These are phyloP conservation scores for Pneumocystis murina DNA, from an alignment of 1,139 yeast genomes.

Conservation along the genomic window DNA sequence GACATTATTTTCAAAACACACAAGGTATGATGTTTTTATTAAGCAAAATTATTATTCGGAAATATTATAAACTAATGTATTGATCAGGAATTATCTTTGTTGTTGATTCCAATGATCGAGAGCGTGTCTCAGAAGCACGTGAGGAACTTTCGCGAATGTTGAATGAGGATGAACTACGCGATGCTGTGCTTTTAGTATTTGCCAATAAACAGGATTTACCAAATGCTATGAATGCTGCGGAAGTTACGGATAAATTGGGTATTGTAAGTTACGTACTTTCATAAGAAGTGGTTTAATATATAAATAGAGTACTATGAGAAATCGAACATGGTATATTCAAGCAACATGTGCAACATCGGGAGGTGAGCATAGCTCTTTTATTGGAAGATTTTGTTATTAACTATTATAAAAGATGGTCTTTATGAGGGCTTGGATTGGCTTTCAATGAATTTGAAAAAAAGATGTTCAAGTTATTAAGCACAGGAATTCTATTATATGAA, in stretches of 20 bases:
- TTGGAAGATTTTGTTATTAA: too few species aligned
- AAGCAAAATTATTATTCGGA: too few species aligned
- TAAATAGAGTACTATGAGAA: slow-evolving; percentile 74
- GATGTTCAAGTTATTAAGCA: background rate
- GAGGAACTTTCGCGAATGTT: slow-evolving; percentile 65
- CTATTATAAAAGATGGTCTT: slow-evolving; percentile 35
- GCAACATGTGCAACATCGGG: slow-evolving; percentile 91
- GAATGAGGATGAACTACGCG: slow-evolving; percentile 63
- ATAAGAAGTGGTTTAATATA: slow-evolving; percentile 57
- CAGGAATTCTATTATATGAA: too few species aligned
- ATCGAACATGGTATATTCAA: slow-evolving; percentile 91
- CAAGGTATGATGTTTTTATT: background rate
- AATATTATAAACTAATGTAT: slow-evolving; percentile 53
- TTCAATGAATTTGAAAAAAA: background rate
- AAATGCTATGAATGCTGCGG: slow-evolving; percentile 78
- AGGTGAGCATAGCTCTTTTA: slow-evolving; percentile 31
- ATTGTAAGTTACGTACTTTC: slow-evolving; percentile 20
- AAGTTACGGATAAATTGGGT: slow-evolving; percentile 75
- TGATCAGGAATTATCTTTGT: slow-evolving; percentile 75
- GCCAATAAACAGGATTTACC: slow-evolving; percentile 87
- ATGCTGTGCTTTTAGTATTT: slow-evolving; percentile 64
- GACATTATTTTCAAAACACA: slow-evolving; percentile 37
- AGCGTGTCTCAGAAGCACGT: slow-evolving; percentile 63
- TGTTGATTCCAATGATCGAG: slow-evolving; percentile 63
- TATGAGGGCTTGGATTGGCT: slow-evolving; percentile 93